These are phyloP conservation scores for Pleurotus citrinopileatus DNA, from an alignment of 768 basidiomycete species.

Conservation along the genomic window DNA sequence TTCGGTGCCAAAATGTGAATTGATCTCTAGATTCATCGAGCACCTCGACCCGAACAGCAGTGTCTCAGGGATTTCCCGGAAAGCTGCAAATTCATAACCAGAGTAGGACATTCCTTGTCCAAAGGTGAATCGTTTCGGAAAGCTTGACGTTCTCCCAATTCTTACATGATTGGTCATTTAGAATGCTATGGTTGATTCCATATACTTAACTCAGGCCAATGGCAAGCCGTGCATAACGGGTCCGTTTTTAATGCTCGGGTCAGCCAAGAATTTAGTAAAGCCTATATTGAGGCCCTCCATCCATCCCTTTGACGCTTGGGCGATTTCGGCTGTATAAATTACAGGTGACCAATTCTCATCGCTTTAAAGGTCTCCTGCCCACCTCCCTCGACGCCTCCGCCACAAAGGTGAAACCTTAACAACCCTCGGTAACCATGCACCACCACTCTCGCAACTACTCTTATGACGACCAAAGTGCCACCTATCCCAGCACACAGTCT, in stretches of 20 bases:
- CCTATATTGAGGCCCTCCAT: not conserved
- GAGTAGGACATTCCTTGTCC: slow-evolving; percentile 1
- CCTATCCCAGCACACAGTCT: slow-evolving; percentile 19
- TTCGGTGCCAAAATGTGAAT: not conserved
- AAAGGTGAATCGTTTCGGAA: slow-evolving; percentile 8
- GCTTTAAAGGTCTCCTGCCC: slow-evolving; percentile 4
- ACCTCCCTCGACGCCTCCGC: slow-evolving; percentile 18
- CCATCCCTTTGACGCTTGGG: slow-evolving; percentile 32
- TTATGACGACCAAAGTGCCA: slow-evolving; percentile 34
- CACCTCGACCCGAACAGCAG: slow-evolving; percentile 6
- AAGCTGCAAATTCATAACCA: slow-evolving; percentile 1
- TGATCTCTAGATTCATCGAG: slow-evolving; percentile 1
- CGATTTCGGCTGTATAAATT: slow-evolving; percentile 28
- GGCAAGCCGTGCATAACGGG: slow-evolving; percentile 9
- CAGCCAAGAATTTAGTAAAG: slow-evolving; percentile 10
- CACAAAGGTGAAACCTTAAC: slow-evolving; percentile 20
- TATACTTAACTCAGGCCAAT: slow-evolving; percentile 5
- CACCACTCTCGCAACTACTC: slow-evolving; percentile 36
- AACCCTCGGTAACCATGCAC: slow-evolving; percentile 29
- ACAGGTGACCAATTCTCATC: slow-evolving; percentile 2
- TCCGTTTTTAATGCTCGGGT: slow-evolving; percentile 6
- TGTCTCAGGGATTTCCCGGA: not conserved
- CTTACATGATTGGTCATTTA: slow-evolving; percentile 9
- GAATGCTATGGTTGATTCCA: slow-evolving; percentile 4
- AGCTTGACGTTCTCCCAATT: slow-evolving; percentile 1